A percentile compares a stretch with the other conserved stretches of the same genome.
Evolutionary conservation across 2,329 filamentous ascomycete species (phyloP).

Genomic region (Kalmusia sp.): DNA sequence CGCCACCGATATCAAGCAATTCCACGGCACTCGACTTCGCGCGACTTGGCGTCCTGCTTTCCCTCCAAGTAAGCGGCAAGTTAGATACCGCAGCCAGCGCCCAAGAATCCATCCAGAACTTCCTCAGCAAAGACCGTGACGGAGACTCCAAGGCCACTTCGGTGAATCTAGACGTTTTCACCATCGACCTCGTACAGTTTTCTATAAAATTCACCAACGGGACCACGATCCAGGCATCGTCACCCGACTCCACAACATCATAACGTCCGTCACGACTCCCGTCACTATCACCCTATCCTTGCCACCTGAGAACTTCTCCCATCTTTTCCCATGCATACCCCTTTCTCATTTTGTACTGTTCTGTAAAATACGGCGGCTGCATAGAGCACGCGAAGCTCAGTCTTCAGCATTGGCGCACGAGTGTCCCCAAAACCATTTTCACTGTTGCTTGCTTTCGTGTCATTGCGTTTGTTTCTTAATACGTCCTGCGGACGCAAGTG

Average conservation of each 20-base stretch:
- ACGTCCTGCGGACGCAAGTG: conserved; percentile 32
- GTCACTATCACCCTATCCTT: too few relatives aligned
- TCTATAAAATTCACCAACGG: conserved; percentile 43
- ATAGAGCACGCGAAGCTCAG: conserved; percentile 2
- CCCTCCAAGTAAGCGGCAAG: conserved; percentile 51
- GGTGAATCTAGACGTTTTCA: conserved; percentile 38
- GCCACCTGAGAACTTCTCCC: too few relatives aligned
- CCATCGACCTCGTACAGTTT: conserved; percentile 39
- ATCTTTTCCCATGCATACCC: background rate
- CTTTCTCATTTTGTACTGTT: conserved; percentile 11
- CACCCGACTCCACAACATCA: conserved; percentile 10
- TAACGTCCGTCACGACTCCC: background rate
- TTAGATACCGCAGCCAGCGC: conserved; percentile 51
- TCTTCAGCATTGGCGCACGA: conserved; percentile 10
- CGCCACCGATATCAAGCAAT: conserved; percentile 43
- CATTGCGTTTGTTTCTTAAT: conserved; percentile 13
- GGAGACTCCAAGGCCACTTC: conserved; percentile 30
- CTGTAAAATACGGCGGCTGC: conserved; percentile 12
- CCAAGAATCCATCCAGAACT: conserved; percentile 51
- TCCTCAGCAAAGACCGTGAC: conserved; percentile 40
- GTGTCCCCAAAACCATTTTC: conserved; percentile 8
- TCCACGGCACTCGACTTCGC: conserved; percentile 53
- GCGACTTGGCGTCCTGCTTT: conserved; percentile 52
- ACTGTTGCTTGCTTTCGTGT: background rate
- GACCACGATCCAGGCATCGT: conserved; percentile 33